Conservation (phyloP, 2,329 filamentous ascomycete genomes). For the Reticulascus tulasneorum region DNA sequence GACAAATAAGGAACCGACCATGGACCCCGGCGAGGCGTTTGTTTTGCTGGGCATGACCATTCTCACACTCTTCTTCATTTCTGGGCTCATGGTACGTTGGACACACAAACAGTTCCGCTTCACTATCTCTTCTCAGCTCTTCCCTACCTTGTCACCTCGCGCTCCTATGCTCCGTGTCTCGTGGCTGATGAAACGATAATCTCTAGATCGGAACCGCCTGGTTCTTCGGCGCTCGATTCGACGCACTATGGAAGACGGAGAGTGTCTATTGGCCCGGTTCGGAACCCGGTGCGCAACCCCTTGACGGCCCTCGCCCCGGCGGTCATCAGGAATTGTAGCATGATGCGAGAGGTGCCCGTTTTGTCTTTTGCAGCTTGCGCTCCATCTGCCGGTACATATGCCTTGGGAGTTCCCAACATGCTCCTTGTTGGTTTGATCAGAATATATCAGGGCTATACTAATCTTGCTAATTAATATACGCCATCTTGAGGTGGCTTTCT, state of each 20-base stretch:
- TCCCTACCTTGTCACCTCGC: not conserved
- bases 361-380: no score
- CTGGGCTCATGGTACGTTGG: conserved; percentile 69
- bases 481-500: no score
- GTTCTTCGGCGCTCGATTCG: conserved; percentile 78
- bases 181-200: not conserved
- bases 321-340: conserved; percentile 14
- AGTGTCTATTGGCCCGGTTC: conserved; percentile 12
- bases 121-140: not conserved
- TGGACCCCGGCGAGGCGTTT: conserved; percentile 56
- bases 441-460: conserved; percentile 11
- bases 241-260: conserved; percentile 32
- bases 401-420: conserved; percentile 10
- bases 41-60: conserved; percentile 66
- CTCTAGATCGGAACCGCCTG: conserved; percentile 71
- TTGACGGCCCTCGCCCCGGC: conserved; percentile 3
- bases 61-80: conserved; percentile 65
- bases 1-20: conserved; percentile 36
- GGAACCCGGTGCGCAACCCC: conserved; percentile 8
- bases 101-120: conserved; percentile 4
- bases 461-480: conserved; percentile 14
- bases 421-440: conserved; percentile 7
- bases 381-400: conserved; percentile 15
- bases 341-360: no score
- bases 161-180: not conserved